Evolutionary conservation across 306 rosid genomes (phyloP).

Genomic region (apple (Malus domestica)): ASM211411v1 NC_041799.1:41954001-41954500

Average conservation of each 20-base stretch:
- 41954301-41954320: conserved; percentile 82
- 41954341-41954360: neutral
- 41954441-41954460: neutral
- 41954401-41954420: neutral
- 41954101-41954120: conserved; percentile 9
- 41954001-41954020: conserved; percentile 38
- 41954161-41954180: conserved; percentile 23
- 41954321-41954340: conserved; percentile 10
- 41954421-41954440: neutral
- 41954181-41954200: conserved; percentile 16
- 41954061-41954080: neutral
- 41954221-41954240: conserved; percentile 26
- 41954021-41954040: conserved; percentile 48
- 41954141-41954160: conserved; percentile 15
- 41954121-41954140: conserved; percentile 18
- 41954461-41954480: neutral
- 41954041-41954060: conserved; percentile 41
- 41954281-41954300: conserved; percentile 87
- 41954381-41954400: neutral
- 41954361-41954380: neutral
- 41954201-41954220: conserved; percentile 40
- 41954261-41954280: conserved; percentile 34
- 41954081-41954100: neutral
- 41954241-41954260: conserved; percentile 44
- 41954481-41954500: neutral